Base-by-base conservation (phyloP, 305 asterid species). In the Fraxinus ornus region DNA sequence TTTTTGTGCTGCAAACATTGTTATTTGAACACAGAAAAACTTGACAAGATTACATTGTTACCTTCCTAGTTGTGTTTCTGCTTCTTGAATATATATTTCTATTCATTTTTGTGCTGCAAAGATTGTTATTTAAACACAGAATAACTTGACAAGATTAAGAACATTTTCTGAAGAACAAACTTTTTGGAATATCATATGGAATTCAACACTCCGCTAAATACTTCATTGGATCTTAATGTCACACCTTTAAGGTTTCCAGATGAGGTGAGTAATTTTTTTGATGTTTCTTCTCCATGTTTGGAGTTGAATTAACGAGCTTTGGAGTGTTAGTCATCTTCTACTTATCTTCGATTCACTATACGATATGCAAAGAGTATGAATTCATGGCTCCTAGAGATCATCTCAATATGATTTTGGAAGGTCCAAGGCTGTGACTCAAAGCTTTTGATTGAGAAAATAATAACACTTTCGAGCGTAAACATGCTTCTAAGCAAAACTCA, bases 151-250 rank as follows among this genome's bases (percentile, higher is more conserved):
- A 22, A 57, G 81, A 78, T 21, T 60, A 32, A 68, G 33, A 66
- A 3, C 47, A 66, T 76, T 76, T 76, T 76, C 73, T 66, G 33
- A 26, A 60, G 64, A 62, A 13, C 75, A 26, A 49, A 5, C 10
- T 76, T 62, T 75, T 77, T 80, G 78, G 86, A 84, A 77, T 82
- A 89, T 79, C 79, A 86, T 1, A 66, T 32, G 80, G 5, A 86
- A 85, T 60, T 86, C 87, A 26, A 2, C 70, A 85, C 92, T 93
- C 85, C 1, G 89, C 73, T 21, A 35, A 77, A 49, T 9, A 55
- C 44, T 74, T 10, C 64, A 32, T 68, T 68, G 36, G 75, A 68
- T 68, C 75, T 68, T 15, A 68, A 68, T 68, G 36, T 1, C 35
- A 5, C n/a, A 3, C 75, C 75, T 26, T 12, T 13, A 68, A 12